Base-by-base conservation (phyloP, 495 filamentous ascomycete species). In the Penicillium bialowiezense region DNA sequence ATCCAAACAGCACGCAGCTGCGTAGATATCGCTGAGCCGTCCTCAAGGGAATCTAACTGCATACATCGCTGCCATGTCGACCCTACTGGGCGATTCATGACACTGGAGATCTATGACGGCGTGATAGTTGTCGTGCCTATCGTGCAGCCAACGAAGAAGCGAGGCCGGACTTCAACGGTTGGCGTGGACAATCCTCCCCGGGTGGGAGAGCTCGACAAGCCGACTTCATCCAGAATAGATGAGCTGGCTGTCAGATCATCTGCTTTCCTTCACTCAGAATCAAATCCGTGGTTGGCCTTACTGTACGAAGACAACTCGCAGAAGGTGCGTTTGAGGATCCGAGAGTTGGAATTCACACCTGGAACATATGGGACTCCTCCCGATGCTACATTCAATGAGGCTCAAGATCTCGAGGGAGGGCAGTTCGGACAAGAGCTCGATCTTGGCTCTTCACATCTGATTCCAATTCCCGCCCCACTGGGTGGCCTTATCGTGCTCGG, bases 211-310 rank as follows among this genome's bases (percentile, higher is more conserved):
- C 62, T 97, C 13, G 83, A 85, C 3, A 83, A 83, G 47, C 83
- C 87, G 56, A 80, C 85, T 9, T 82, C 85, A 20, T 77, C 87
- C 24, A 76, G 92, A 26, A 85, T 97, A 20, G 80, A 89, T 5
- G 95, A 97, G 71, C 77, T 99, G 33, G 90, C 88, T 59, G 85
- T 97, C 35, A 80, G 89, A 44, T 86, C 88, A 26, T 87, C 84
- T 43, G 81, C 85, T 3, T 97, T 97, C 60, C 67, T 97, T 15
- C 80, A 91, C 63, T 84, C 85, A 36, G 84, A 83, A 28, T 65
- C 65, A 17, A 85, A 83, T 26, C 90, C 93, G 5, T 87, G 84
- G 52, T 64, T 99, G 36, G 95, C 90, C 15, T 70, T 97, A 32
- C 73, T 99, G 3, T 91, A 91, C 59, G 85, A 92, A 59, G 87